Percentiles rank a stretch among this genome's conserved stretches.
phyloP scores from a whole-genome alignment of 179 eudicot species.

The Beta lomatogona region DNA sequence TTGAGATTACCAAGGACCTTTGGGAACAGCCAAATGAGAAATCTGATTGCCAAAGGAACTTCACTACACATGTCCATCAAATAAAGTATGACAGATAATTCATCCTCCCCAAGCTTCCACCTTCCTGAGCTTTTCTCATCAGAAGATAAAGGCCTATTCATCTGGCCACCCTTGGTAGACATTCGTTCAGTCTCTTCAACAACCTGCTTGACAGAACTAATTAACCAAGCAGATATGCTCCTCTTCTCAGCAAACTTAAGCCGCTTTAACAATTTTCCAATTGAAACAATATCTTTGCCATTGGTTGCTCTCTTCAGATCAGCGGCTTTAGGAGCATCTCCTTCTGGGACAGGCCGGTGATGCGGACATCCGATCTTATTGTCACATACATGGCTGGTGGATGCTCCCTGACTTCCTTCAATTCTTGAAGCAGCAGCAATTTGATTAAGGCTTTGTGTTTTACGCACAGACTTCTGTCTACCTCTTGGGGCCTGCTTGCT shows the following conservation, averaged over 20 bases:
- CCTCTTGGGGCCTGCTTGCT: constrained; percentile 82
- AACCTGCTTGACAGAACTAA: constrained; percentile 59
- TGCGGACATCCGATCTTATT: constrained; percentile 81
- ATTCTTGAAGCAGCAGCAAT: constrained; percentile 77
- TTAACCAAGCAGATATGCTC: constrained; percentile 71
- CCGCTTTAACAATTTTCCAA: constrained; percentile 70
- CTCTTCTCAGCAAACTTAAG: constrained; percentile 70
- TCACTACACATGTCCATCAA: constrained; percentile 79
- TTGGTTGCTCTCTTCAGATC: constrained; percentile 40
- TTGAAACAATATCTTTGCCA: constrained; percentile 56
- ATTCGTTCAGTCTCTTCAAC: constrained; percentile 73
- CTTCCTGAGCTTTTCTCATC: constrained; percentile 57
- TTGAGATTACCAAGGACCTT: constrained; percentile 58
- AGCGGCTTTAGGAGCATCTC: constrained; percentile 51
- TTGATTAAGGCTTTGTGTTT: constrained; percentile 95
- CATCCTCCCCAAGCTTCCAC: constrained; percentile 98
- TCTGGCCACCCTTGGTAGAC: constrained; percentile 52
- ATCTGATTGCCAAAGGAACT: constrained; percentile 67
- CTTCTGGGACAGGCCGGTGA: constrained; percentile 60
- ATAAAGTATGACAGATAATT: constrained; percentile 77
- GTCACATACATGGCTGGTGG: constrained; percentile 98
- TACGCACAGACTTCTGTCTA: constrained; percentile 84
- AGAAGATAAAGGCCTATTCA: constrained; percentile 54
- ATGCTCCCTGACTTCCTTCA: constrained; percentile 98
- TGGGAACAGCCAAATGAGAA: constrained; percentile 89